Percentiles rank a stretch among this genome's conserved stretches.
phyloP scores from a whole-genome alignment of 176 grass and related monocot species.

The Oryza australiensis region DNA sequence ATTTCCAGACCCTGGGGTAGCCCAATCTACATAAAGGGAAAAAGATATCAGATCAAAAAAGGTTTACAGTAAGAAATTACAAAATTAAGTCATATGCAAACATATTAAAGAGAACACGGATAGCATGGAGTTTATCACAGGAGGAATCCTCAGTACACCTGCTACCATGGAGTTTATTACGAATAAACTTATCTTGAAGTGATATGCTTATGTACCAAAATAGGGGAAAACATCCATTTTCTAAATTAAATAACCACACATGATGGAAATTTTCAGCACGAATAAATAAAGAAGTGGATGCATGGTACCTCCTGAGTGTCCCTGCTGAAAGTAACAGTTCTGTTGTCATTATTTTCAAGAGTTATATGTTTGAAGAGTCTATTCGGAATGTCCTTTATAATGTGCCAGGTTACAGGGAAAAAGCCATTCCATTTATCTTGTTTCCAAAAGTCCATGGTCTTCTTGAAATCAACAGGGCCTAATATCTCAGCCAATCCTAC shows the following conservation, averaged over 20 bases:
- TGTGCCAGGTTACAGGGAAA: constrained; percentile 83
- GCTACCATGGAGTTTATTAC: background rate
- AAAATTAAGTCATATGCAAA: background rate
- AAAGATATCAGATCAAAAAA: background rate
- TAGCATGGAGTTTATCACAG: too few species aligned
- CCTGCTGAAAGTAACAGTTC: constrained; percentile 70
- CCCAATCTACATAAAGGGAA: constrained; percentile 52
- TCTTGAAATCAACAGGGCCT: constrained; percentile 88
- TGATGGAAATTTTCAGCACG: background rate
- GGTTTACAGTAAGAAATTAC: background rate
- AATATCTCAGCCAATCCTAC: constrained; percentile 93
- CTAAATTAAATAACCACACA: background rate
- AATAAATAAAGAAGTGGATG: constrained; percentile 1
- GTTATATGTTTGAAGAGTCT: constrained; percentile 65
- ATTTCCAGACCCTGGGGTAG: constrained; percentile 75
- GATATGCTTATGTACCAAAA: background rate
- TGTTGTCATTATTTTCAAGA: constrained; percentile 86
- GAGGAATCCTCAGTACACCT: background rate
- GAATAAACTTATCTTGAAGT: constrained; percentile 4
- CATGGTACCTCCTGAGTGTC: constrained; percentile 85
- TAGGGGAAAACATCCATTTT: constrained; percentile 2
- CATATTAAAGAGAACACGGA: background rate
- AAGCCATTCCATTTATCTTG: constrained; percentile 78
- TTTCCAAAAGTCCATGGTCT: constrained; percentile 80
- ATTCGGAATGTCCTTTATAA: constrained; percentile 84